Base-by-base conservation (phyloP, 2,329 filamentous ascomycete species). In the Venturia oleaginea region DNA sequence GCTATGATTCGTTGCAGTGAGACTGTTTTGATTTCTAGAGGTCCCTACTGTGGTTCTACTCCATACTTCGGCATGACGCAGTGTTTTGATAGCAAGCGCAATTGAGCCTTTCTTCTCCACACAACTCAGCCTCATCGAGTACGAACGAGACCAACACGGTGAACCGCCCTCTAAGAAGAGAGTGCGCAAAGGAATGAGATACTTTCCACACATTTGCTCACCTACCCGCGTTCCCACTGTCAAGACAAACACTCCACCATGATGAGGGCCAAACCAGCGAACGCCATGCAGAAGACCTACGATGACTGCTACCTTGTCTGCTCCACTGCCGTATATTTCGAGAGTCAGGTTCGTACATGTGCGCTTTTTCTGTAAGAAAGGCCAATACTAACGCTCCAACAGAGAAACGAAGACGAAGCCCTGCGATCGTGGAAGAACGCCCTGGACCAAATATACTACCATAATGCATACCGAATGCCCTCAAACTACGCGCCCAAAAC, bases 291-390 rank as follows among this genome's bases (percentile, higher is more conserved):
- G 79, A 97, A 96, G 83, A 96, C 92, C 64, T 97, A 97, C 78
- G 93, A 97, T 79, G 92, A 97, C 76, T 92, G 90, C 76, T 97
- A 96, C 78, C 79, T 97, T 70, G 92, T 89, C 73, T 97, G 92
- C 77, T 97, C 92, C 17, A 97, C 92, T 1, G 93, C 93, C 46
- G 90, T 96, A 63, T 97, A 96, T 78, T 97, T 96, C 76, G 94
- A 99, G 79, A 86, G 88, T 74, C 89, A 95, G 85, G 92, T 95
- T 78, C 5, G 54, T 57, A 34, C 10, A 17, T 59, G 19, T 46
- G 15, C 46, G n/a, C 43, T 11, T 27, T 17, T 37, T 2, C 7
- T 27, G 11, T 15, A 4, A 10, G 61, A 64, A 57, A 57, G 59
- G n/a, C 40, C 24, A 34, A 62, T 43, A 30, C 30, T 55, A 51